phyloP scores from a whole-genome alignment of 805 yeast genomes.

The Candida broadrunensis region DNA sequence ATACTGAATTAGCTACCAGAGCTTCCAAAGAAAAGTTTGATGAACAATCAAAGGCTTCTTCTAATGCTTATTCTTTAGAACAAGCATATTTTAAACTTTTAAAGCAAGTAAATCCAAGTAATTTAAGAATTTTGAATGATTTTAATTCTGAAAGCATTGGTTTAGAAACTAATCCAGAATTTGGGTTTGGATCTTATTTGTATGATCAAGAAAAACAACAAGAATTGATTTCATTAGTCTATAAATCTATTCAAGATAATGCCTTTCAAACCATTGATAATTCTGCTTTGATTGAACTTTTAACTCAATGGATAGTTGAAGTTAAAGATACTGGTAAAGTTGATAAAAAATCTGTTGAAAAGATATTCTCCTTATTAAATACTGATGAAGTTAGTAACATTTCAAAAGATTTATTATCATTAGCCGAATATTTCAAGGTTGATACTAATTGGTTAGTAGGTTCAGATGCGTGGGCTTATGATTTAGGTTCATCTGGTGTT shows the following conservation, averaged over 20 bases:
- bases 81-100: conserved; percentile 75
- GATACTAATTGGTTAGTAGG: conserved; percentile 81
- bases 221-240: conserved; percentile 43
- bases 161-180: conserved; percentile 66
- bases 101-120: conserved; percentile 58
- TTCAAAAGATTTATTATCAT: conserved; percentile 45
- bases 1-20: conserved; percentile 26
- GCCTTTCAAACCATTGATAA: conserved; percentile 43
- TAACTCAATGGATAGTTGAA: conserved; percentile 70
- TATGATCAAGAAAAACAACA: conserved; percentile 51
- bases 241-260: conserved; percentile 43
- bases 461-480: conserved; percentile 94
- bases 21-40: conserved; percentile 18
- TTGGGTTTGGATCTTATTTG: conserved; percentile 76
- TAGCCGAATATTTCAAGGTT: conserved; percentile 43
- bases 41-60: conserved; percentile 32
- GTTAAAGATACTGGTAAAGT: conserved; percentile 32
- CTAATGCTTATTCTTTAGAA: conserved; percentile 56
- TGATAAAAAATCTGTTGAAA: conserved; percentile 19
- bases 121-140: conserved; percentile 62
- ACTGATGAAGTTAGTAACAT: conserved; percentile 34
- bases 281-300: conserved; percentile 47
- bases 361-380: conserved; percentile 36
- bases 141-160: conserved; percentile 45
- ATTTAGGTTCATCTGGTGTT: conserved; percentile 86